Evolutionary conservation across 768 basidiomycete species (phyloP).

Genomic region (Auricularia sp.): DNA sequence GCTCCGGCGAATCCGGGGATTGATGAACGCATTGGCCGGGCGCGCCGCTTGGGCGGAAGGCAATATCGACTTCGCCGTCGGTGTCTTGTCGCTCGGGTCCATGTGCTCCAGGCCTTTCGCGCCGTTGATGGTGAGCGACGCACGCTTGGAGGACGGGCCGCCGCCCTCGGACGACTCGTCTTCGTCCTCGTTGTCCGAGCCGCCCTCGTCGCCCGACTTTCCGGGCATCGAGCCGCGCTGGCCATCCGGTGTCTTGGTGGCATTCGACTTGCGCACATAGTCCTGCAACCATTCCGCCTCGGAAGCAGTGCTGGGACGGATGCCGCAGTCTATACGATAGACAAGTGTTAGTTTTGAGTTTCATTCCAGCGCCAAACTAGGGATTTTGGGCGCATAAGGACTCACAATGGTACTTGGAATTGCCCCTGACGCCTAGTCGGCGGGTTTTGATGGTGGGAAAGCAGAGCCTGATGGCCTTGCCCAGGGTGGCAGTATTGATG

Average conservation of each 20-base stretch:
- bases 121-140: slow-evolving; percentile 60
- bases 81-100: slow-evolving; percentile 77
- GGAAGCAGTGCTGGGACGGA: slow-evolving; percentile 80
- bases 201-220: slow-evolving; percentile 52
- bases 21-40: slow-evolving; percentile 36
- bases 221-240: slow-evolving; percentile 56
- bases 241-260: slow-evolving; percentile 59
- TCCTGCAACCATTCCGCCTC: slow-evolving; percentile 90
- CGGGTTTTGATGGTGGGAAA: slow-evolving; percentile 94
- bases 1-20: slow-evolving; percentile 2
- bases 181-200: slow-evolving; percentile 78
- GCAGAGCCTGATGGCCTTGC: slow-evolving; percentile 87
- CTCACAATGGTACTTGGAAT: slow-evolving; percentile 94
- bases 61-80: slow-evolving; percentile 66
- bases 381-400: slow-evolving; percentile 12
- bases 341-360: slow-evolving; percentile 13
- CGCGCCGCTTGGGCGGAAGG: slow-evolving; percentile 67
- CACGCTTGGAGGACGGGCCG: slow-evolving; percentile 59
- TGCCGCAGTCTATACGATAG: slow-evolving; percentile 65
- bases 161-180: slow-evolving; percentile 66
- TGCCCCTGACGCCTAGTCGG: slow-evolving; percentile 83
- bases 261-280: slow-evolving; percentile 85
- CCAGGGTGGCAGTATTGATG: slow-evolving; percentile 91
- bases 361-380: slow-evolving; percentile 9
- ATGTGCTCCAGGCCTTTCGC: slow-evolving; percentile 50